Base-by-base conservation (phyloP, 192 early-diverging fungal genomes). In the Mortierella claussenii region DNA sequence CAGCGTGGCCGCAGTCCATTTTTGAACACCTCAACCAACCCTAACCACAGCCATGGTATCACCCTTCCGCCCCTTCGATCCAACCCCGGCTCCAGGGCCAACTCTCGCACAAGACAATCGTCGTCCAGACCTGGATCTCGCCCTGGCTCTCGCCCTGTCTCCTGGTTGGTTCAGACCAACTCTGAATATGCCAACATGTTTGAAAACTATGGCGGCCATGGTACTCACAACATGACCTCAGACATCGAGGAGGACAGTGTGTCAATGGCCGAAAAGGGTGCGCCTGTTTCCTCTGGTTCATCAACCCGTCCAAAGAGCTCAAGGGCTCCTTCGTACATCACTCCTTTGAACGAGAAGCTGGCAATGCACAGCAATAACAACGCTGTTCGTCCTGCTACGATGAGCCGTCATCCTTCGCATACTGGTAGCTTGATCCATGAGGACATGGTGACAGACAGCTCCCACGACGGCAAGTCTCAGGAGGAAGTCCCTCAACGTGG, bases 171-270 rank as follows among this genome's bases (percentile, higher is more conserved):
- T 32, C 55, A 30, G 32, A 60, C 71, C 31, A 75, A 66, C 44
- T 75, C 71, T 33, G 71, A 66, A 32, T 66, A 75, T 23, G 63
- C 71, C 34, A 65, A 65, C 32, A 75, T 75, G 63, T 75, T 60
- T 75, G 71, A 75, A 20, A 75, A 75, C 57, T 75, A 75, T 55
- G 63, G 71, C 9, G 63, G 71, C 3, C 52, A 55, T 15, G 44
- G 54, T 8, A n/a, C 31, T 20, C 54, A 63, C 3, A 53, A 11
- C 15, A 9, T 18, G 24, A 2, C 63, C 48, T 75, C 70, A 2
- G 4, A 43, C 24, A 23, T 65, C 6, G 70, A 33, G 7, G 70
- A 54, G 5, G 36, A 45, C 8, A 50, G 63, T 36, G 32, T 31
- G 18, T 64, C 69, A n/a, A 30, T 30, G 1, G 56, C 51, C 10